Conservation (phyloP, 192 early-diverging fungal genomes). For the Podila epicladia region DNA sequence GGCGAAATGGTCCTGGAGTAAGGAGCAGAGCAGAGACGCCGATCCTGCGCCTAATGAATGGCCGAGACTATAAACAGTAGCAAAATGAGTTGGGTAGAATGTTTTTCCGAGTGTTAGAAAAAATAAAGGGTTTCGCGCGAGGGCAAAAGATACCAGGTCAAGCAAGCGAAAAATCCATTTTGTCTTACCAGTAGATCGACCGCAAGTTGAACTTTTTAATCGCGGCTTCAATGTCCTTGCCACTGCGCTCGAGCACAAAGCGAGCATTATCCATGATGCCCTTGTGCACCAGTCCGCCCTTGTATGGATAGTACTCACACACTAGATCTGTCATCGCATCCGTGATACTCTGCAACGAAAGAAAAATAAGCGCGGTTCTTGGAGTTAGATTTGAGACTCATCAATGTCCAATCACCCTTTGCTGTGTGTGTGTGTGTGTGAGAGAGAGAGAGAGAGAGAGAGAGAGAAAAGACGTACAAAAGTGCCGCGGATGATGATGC, state of each 20-base stretch:
- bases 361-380: background rate
- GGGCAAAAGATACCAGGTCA: background rate
- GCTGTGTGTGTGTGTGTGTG: no score
- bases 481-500: constrained; percentile 54
- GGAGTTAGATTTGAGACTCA: background rate
- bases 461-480: constrained; percentile 29
- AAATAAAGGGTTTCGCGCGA: no score
- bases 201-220: constrained; percentile 49
- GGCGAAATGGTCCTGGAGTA: constrained; percentile 48
- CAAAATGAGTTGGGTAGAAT: background rate
- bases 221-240: constrained; percentile 44
- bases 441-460: no score
- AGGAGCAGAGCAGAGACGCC: constrained; percentile 35
- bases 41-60: constrained; percentile 54
- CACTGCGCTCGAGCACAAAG: constrained; percentile 45
- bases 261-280: constrained; percentile 54
- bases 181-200: constrained; percentile 41
- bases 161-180: no score
- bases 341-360: constrained; percentile 39
- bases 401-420: no score
- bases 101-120: background rate
- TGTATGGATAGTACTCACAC: constrained; percentile 54
- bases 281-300: constrained; percentile 52
- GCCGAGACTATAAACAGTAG: constrained; percentile 22
- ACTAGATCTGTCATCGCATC: constrained; percentile 55